Base-by-base conservation (phyloP, 495 filamentous ascomycete genomes). In the Amniculicola lignicola region DNA sequence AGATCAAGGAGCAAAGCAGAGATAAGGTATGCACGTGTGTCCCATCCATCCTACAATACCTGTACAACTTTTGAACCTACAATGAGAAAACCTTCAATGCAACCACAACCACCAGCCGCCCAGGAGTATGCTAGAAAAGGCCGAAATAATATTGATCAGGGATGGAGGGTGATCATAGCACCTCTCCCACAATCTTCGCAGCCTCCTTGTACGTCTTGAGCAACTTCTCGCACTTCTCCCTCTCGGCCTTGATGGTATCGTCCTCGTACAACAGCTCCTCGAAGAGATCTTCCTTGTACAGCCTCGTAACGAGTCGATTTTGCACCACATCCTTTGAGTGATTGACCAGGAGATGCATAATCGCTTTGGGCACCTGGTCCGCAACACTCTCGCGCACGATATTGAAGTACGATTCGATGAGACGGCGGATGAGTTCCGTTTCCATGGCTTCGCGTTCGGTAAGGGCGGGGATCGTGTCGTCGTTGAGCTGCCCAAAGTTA, bases 271-370 rank as follows among this genome's bases (percentile, higher is more conserved):
- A 78, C 51, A 98, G 76, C 64, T 98, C 93, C 47, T 88, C 79
- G 64, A 98, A 98, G 23, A 94, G 74, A n/a, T 84, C 78, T 68
- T 98, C 93, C 69, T 87, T 90, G 74, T 98, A 98, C 23, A 98
- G 78, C 67, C 96, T 88, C 65, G 87, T 96, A 33, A 98, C 93
- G 10, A 98, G 82, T 31, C 93, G 80, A 69, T 98, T 98, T 70
- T 98, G 93, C 25, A 98, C 90, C 3, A 88, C 91, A 58, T 98
- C 93, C 69, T 96, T 98, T 70, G 88, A 93, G 73, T 95, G 88
- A 72, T 98, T 97, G 62, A 98, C 93, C 39, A 98, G 82, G 10
- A 98, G 84, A 66, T 98, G 93, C 93, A 98, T 98, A 63, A 98
- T 86, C 1, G 93, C 93, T 74, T 98, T 98, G 41, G 93, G 93